phyloP scores from a whole-genome alignment of 2,329 filamentous ascomycete species.

The Purpureocillium takamizusanense region DNA sequence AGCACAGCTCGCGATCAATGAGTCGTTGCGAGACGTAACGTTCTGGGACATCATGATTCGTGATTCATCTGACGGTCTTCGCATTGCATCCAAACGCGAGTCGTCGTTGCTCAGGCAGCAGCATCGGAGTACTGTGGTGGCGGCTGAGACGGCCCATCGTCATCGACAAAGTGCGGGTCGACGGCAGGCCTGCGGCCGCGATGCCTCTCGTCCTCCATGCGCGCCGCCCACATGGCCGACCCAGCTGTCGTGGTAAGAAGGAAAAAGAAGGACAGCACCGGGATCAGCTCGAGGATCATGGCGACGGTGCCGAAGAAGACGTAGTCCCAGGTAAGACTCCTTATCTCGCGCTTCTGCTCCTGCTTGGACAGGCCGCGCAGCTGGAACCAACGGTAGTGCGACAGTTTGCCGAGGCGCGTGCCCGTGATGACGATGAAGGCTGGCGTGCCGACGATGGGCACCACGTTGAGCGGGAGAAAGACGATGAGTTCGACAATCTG shows the following conservation, averaged over 20 bases:
- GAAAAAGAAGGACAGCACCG: constrained; percentile 88
- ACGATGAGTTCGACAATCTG: constrained; percentile 80
- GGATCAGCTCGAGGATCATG: constrained; percentile 77
- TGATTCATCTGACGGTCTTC: no score
- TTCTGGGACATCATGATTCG: no score
- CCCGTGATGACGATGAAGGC: constrained; percentile 85
- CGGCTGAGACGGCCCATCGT: constrained; percentile 10
- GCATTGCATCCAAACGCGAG: no score
- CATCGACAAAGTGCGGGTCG: constrained; percentile 5
- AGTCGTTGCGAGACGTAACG: no score
- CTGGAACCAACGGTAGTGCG: constrained; percentile 86
- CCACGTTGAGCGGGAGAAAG: constrained; percentile 74
- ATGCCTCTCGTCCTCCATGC: constrained; percentile 55
- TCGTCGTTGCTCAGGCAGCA: constrained; percentile 2
- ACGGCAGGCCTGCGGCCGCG: constrained; percentile 4
- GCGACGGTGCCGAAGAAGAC: constrained; percentile 88
- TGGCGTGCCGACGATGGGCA: constrained; percentile 74
- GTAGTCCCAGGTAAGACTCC: constrained; percentile 67
- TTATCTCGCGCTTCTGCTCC: constrained; percentile 62
- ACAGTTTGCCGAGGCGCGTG: constrained; percentile 75
- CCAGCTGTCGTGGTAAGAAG: constrained; percentile 79
- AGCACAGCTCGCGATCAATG: no score
- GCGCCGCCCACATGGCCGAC: constrained; percentile 76
- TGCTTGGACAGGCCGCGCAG: constrained; percentile 66
- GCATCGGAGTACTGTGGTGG: constrained; percentile 20